phyloP scores from a whole-genome alignment of 2,329 filamentous ascomycete genomes.

The Neospermospora avenae region DNA sequence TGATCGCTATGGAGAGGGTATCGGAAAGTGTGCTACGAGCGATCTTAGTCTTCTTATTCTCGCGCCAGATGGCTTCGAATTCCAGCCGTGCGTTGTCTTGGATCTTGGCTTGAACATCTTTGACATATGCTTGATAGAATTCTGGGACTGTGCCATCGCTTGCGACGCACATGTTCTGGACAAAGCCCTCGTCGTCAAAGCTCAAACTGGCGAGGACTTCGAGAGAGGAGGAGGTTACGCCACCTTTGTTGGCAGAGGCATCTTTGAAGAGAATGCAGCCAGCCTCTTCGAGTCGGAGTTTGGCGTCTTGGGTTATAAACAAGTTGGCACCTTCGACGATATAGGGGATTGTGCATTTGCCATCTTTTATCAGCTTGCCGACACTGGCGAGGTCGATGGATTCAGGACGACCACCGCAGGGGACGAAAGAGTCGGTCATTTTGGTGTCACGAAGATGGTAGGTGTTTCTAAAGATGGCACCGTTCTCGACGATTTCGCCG shows the following conservation, averaged over 20 bases:
- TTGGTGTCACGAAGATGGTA: slow-evolving; percentile 83
- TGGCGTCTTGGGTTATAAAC: slow-evolving; percentile 98
- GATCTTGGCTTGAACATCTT: slow-evolving; percentile 86
- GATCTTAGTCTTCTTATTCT: slow-evolving; percentile 77
- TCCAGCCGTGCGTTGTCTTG: slow-evolving; percentile 87
- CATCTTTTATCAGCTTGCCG: slow-evolving; percentile 82
- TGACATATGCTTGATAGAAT: slow-evolving; percentile 93
- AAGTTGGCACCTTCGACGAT: slow-evolving; percentile 97
- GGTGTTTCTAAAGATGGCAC: slow-evolving; percentile 94
- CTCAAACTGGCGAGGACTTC: slow-evolving; percentile 93
- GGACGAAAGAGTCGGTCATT: slow-evolving; percentile 85
- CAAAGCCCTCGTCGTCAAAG: slow-evolving; percentile 86
- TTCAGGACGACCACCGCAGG: slow-evolving; percentile 93
- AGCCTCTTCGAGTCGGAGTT: slow-evolving; percentile 90
- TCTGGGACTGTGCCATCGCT: slow-evolving; percentile 70
- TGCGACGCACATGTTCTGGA: slow-evolving; percentile 90
- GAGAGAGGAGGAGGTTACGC: slow-evolving; percentile 93
- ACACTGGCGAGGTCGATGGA: slow-evolving; percentile 91
- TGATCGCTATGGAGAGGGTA: slow-evolving; percentile 86
- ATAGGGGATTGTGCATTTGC: slow-evolving; percentile 84
- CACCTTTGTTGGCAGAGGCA: slow-evolving; percentile 96
- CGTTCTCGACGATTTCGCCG: slow-evolving; percentile 85
- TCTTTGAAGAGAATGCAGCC: slow-evolving; percentile 97
- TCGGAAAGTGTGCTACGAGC: slow-evolving; percentile 87
- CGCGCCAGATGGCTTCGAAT: slow-evolving; percentile 97